phyloP scores from a whole-genome alignment of 441 rosid species.

The Gossypium lobatum region DNA sequence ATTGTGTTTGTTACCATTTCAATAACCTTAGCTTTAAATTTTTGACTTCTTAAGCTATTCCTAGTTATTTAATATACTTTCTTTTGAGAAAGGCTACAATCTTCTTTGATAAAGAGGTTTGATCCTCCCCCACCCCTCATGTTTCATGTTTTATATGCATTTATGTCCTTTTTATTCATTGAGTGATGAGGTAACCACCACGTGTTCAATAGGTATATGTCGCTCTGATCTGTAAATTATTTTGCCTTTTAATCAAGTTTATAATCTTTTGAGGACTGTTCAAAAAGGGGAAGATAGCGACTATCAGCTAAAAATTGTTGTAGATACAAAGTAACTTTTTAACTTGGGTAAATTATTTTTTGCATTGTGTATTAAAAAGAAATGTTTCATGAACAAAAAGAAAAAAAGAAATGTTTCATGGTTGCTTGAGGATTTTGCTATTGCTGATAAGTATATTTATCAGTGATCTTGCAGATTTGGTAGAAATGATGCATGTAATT shows the following conservation, averaged over 20 bases:
- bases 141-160: not conserved
- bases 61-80: not conserved
- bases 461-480: conserved; percentile 97
- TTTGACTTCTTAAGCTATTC: not conserved
- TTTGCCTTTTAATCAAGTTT: not conserved
- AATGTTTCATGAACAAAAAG: not conserved
- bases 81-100: not conserved
- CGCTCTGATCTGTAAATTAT: not conserved
- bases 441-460: conserved; percentile 25
- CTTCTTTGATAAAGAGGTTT: not conserved
- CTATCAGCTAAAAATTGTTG: not conserved
- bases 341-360: not conserved
- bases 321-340: not conserved
- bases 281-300: not conserved
- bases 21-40: conserved; percentile 3
- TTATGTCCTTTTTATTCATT: not conserved
- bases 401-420: not conserved
- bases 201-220: not conserved
- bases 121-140: not conserved
- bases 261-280: not conserved
- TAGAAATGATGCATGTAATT: conserved; percentile 63
- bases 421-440: conserved; percentile 14
- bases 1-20: not conserved
- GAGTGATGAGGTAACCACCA: not conserved
- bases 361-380: not conserved